Percentiles rank a stretch among this genome's conserved stretches.
phyloP scores from a whole-genome alignment of 73 alveolate species.

The Tetrahymena thermophila region DNA sequence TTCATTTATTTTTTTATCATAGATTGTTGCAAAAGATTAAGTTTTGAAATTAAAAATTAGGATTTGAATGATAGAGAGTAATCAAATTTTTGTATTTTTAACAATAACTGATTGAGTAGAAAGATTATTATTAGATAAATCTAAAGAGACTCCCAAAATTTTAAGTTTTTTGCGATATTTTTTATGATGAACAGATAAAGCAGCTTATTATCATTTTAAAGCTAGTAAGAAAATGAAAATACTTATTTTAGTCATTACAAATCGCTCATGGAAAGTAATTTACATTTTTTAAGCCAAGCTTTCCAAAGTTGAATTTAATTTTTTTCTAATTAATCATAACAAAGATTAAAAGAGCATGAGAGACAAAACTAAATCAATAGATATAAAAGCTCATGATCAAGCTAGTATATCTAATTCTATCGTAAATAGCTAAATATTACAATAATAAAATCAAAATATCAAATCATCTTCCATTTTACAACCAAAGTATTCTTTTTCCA shows the following conservation, averaged over 20 bases:
- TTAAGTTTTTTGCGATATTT: neutral
- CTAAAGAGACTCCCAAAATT: neutral
- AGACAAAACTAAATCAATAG: neutral
- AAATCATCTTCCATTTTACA: neutral
- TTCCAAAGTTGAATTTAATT: neutral
- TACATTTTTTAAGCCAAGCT: neutral
- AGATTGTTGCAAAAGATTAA: neutral
- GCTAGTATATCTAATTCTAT: neutral
- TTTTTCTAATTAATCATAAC: neutral
- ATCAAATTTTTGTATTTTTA: neutral
- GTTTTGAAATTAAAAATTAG: neutral
- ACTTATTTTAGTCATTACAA: neutral
- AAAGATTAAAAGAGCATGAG: neutral
- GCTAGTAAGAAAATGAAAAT: neutral
- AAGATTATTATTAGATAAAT: neutral
- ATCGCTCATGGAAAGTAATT: neutral
- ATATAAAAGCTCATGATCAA: neutral
- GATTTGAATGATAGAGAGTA: neutral
- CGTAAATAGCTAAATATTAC: neutral
- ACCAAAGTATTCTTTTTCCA: neutral
- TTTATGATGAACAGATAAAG: neutral
- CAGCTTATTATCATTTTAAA: neutral
- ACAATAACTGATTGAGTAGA: neutral
- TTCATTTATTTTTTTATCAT: too few species aligned
- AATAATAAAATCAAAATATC: neutral